These are phyloP conservation scores for Fusarium sp. DNA, from an alignment of 2,329 filamentous ascomycete genomes.

Conservation along the genomic window DNA sequence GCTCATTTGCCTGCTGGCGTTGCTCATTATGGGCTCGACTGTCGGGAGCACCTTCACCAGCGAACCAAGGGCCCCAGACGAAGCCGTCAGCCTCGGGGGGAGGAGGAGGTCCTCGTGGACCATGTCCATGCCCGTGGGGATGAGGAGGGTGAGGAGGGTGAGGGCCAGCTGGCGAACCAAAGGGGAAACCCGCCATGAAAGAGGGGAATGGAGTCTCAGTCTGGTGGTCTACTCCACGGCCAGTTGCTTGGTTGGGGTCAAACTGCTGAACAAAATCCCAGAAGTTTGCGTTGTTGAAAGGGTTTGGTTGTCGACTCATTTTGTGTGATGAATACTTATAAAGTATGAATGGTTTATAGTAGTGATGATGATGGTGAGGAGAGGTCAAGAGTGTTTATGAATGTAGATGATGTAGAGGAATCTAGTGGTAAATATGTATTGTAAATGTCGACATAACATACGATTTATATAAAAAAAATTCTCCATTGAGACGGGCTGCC, in stretches of 20 bases:
- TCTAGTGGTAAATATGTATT: conserved; percentile 5
- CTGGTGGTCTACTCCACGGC: conserved; percentile 52
- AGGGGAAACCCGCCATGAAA: conserved; percentile 49
- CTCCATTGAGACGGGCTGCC: conserved; percentile 11
- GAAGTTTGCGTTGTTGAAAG: conserved; percentile 38
- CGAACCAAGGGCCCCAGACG: conserved; percentile 39
- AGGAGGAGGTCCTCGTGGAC: conserved; percentile 30
- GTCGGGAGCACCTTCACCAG: conserved; percentile 39
- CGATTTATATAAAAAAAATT: conserved; percentile 32
- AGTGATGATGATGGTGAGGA: not conserved
- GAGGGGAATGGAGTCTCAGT: conserved; percentile 36
- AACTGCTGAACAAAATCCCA: conserved; percentile 51
- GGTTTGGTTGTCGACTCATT: conserved; percentile 41
- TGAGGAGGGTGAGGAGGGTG: conserved; percentile 16
- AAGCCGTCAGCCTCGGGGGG: conserved; percentile 37
- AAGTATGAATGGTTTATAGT: not conserved
- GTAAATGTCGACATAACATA: conserved; percentile 12
- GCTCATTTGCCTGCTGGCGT: conserved; percentile 29
- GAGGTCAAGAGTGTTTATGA: conserved; percentile 8
- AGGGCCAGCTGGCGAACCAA: conserved; percentile 34
- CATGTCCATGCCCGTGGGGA: conserved; percentile 4
- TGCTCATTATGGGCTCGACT: conserved; percentile 23
- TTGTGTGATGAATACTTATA: not conserved
- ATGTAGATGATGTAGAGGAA: conserved; percentile 13
- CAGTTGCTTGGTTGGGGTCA: conserved; percentile 44